Percentiles rank a stretch among this genome's conserved stretches.
Evolutionary conservation across 2,329 filamentous ascomycete species (phyloP).

Genomic region (Davidsoniella neocaledoniae): DNA sequence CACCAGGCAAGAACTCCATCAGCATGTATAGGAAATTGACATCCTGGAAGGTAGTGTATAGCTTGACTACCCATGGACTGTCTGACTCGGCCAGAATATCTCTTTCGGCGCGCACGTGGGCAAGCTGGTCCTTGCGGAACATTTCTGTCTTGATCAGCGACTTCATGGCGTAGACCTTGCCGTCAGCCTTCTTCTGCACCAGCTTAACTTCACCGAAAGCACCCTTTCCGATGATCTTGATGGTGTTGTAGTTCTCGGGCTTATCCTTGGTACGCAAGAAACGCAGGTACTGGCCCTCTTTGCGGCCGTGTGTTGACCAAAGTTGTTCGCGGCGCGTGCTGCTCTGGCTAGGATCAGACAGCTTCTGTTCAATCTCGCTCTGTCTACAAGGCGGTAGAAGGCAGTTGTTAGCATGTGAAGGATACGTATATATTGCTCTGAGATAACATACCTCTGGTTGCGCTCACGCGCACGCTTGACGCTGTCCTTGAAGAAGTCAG

Average conservation of each 20-base stretch:
- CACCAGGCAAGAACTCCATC: slow-evolving; percentile 97
- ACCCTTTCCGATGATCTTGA: slow-evolving; percentile 98
- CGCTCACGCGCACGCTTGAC: slow-evolving; percentile 90
- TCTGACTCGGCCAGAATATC: slow-evolving; percentile 98
- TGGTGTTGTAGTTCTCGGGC: slow-evolving; percentile 84
- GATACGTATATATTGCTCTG: background rate
- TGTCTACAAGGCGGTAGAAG: slow-evolving; percentile 40
- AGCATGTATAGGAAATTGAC: slow-evolving; percentile 93
- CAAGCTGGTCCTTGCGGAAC: slow-evolving; percentile 98
- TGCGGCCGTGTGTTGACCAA: slow-evolving; percentile 67
- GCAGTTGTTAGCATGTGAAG: slow-evolving; percentile 4
- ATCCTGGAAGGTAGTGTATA: slow-evolving; percentile 97
- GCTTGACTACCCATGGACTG: slow-evolving; percentile 97
- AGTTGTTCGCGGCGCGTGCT: slow-evolving; percentile 68
- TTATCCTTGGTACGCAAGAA: slow-evolving; percentile 88
- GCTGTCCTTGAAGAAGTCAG: slow-evolving; percentile 96
- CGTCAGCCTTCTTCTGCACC: slow-evolving; percentile 88
- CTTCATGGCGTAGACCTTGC: slow-evolving; percentile 96
- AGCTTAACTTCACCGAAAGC: slow-evolving; percentile 97
- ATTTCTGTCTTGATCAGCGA: slow-evolving; percentile 97
- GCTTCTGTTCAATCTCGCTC: slow-evolving; percentile 75
- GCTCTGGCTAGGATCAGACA: slow-evolving; percentile 59
- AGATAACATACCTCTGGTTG: slow-evolving; percentile 60
- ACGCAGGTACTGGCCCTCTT: slow-evolving; percentile 82
- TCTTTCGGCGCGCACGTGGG: slow-evolving; percentile 91